Evolutionary conservation across 2,329 filamentous ascomycete genomes (phyloP), one percentile per base, ranked within the genome.

Genomic region (Thielaviopsis ethacetica): DNA sequence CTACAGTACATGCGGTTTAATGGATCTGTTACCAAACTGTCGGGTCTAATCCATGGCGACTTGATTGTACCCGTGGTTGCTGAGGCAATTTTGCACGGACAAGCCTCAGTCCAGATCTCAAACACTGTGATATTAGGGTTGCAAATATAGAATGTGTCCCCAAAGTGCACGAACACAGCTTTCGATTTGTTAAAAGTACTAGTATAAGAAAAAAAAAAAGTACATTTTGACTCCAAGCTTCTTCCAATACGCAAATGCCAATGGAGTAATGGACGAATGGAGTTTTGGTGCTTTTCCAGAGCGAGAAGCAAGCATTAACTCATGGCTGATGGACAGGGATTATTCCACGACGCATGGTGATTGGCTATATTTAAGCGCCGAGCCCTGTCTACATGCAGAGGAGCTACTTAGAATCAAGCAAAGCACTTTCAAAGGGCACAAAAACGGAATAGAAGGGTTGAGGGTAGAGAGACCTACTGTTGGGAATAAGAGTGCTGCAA

Each of bases 351-450:
- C 50, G n/a, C n/a, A 19, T n/a, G 17, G 1, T 53, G 52, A 53
- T 53, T 53, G 52, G 52, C 52, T 19, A 10, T 19, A 53, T 22
- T 30, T 53, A 53, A 53, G 52, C 52, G 52, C 52, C 52, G 24
- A 53, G 52, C 52, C 52, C 52, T 53, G 52, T 26, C 26, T 30
- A n/a, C 21, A 53, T 53, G 52, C 52, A 53, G 52, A 53, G 17
- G 51, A 53, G 15, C 52, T 15, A 53, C 52, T 53, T 53, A 17
- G 24, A 34, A 53, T 53, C 15, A 53, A 53, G 52, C 52, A 13
- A 21, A 53, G 52, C 7, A 19, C n/a, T 44, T 44, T 44, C 10
- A 15, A 44, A n/a, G 15, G 15, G 15, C 24, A 44, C 38, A 44
- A 44, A 44, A 15, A n/a, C 38, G 38, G 38, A n/a, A 44, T 44